Evolutionary conservation across 2,329 filamentous ascomycete genomes (phyloP).

Genomic region (Chaetomium strumarium): DNA sequence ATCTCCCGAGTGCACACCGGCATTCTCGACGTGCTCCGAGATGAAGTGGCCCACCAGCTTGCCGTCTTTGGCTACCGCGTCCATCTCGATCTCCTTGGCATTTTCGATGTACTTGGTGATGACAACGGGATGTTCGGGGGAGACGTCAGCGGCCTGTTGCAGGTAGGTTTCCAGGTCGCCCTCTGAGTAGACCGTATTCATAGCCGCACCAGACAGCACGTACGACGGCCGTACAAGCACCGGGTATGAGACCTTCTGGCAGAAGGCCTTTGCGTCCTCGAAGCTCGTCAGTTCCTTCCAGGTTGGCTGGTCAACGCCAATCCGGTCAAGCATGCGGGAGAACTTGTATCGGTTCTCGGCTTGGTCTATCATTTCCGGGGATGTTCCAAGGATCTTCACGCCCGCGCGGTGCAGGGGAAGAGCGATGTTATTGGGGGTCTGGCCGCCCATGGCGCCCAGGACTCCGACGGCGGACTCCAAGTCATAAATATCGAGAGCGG

Average conservation of each 20-base stretch:
- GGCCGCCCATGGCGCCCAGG: slow-evolving; percentile 92
- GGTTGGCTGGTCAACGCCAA: slow-evolving; percentile 89
- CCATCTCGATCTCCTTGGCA: slow-evolving; percentile 99
- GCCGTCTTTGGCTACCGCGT: slow-evolving; percentile 88
- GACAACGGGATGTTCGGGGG: slow-evolving; percentile 90
- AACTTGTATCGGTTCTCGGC: slow-evolving; percentile 99
- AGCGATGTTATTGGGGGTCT: slow-evolving; percentile 97
- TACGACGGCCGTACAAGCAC: slow-evolving; percentile 95
- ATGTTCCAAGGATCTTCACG: slow-evolving; percentile 89
- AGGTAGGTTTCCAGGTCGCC: slow-evolving; percentile 86
- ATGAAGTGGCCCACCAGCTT: slow-evolving; percentile 92
- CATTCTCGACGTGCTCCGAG: slow-evolving; percentile 97
- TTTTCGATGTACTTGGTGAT: slow-evolving; percentile 99
- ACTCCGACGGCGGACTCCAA: slow-evolving; percentile 78
- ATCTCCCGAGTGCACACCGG: slow-evolving; percentile 96
- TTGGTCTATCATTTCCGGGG: slow-evolving; percentile 96
- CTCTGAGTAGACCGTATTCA: slow-evolving; percentile 98
- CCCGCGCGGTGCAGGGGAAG: slow-evolving; percentile 81
- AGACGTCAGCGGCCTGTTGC: slow-evolving; percentile 86
- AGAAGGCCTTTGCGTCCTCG: slow-evolving; percentile 82
- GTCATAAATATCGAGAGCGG: slow-evolving; percentile 87
- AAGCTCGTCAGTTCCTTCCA: slow-evolving; percentile 98
- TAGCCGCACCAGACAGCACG: slow-evolving; percentile 91
- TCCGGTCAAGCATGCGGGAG: slow-evolving; percentile 93
- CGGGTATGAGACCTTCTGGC: slow-evolving; percentile 81